Evolutionary conservation across 2,329 filamentous ascomycete genomes (phyloP), one percentile per base, ranked within the genome.

Genomic region (Clarireedia homoeocarpa): DNA sequence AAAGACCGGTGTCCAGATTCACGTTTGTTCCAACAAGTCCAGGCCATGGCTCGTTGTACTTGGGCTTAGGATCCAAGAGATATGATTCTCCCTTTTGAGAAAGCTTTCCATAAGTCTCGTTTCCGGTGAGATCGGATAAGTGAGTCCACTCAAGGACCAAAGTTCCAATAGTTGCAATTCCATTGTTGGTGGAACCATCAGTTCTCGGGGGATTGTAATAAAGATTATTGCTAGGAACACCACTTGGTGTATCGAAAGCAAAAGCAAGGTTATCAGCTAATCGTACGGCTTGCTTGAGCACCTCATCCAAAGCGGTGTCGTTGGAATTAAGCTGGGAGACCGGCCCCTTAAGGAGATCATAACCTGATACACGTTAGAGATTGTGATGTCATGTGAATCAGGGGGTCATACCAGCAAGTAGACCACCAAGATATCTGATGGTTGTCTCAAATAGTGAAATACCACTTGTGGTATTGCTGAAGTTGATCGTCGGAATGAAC

Each of bases 361-460:
- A 86, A 4, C 77, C 81, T 82, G 17, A 30, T 39, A 3, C 12
- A 40, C 6, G 30, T 58, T 36, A 58, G 48, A 17, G 20, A 4
- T 44, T 14, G 12, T 6, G 40, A 51, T 26, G 53, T 59, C 6
- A 26, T 44, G 23, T 48, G 5, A 39, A 30, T 17, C 4, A 4
- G 12, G 7, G 40, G 1, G n/a, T 23, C 81, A 86, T 3, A 59
- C 85, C 88, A 2, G 90, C 88, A 7, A 96, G 68, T 64, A 96
- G 77, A 15, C 90, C 91, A 9, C 82, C 91, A 1, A 96, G 73
- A 65, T 95, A 95, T 27, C 91, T 84, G 66, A 96, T 95, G 0
- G 89, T 96, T 0, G 89, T 95, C 72, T 96, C 91, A 65, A 96
- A 96, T 6, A 96, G 72, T 39, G 86, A 92, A 49, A 95, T 83